phyloP scores from a whole-genome alignment of 805 yeast species.

The Yamadazyma kitorensis region DNA sequence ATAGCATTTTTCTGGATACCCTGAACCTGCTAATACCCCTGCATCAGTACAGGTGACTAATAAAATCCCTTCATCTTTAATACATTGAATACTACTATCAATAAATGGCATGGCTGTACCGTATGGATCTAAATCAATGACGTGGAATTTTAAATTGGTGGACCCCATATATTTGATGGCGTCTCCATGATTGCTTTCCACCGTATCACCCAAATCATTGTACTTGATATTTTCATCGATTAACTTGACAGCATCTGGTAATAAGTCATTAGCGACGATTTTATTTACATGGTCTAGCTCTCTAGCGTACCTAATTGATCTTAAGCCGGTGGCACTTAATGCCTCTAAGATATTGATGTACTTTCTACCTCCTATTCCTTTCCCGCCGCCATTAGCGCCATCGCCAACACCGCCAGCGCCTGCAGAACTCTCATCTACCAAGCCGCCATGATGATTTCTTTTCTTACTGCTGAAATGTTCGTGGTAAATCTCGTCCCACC shows the following conservation, averaged over 20 bases:
- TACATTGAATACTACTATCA: slow-evolving; percentile 83
- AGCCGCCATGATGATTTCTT: slow-evolving; percentile 12
- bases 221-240: slow-evolving; percentile 69
- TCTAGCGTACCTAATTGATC: slow-evolving; percentile 90
- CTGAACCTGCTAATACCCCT: slow-evolving; percentile 92
- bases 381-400: not conserved
- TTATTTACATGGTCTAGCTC: slow-evolving; percentile 76
- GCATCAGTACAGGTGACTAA: slow-evolving; percentile 95
- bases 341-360: slow-evolving; percentile 79
- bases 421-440: slow-evolving; percentile 7
- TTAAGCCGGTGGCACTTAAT: slow-evolving; percentile 88
- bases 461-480: slow-evolving; percentile 10
- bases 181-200: slow-evolving; percentile 75
- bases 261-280: slow-evolving; percentile 86
- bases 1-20: slow-evolving; percentile 95
- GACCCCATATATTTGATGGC: slow-evolving; percentile 78
- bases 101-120: slow-evolving; percentile 97
- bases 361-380: slow-evolving; percentile 13
- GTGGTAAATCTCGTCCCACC: slow-evolving; percentile 61
- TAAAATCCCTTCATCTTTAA: slow-evolving; percentile 81
- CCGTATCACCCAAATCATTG: slow-evolving; percentile 58
- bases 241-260: slow-evolving; percentile 79
- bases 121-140: slow-evolving; percentile 93
- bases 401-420: slow-evolving; percentile 1
- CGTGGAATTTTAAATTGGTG: slow-evolving; percentile 59